Conservation (phyloP, 805 yeast species). For the Hanseniaspora valbyensis region DNA sequence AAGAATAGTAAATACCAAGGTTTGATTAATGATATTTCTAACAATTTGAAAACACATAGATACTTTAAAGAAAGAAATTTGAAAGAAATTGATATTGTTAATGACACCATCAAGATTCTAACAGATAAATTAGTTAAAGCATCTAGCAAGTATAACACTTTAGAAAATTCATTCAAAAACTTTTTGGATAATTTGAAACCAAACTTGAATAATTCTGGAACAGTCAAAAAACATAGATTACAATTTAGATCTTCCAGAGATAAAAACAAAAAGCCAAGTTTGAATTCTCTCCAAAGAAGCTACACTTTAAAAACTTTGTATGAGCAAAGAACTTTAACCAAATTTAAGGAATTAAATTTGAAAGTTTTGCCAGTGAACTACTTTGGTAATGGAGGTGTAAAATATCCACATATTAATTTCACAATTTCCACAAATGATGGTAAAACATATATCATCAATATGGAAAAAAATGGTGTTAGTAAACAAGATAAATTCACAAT, state of each 20-base stretch:
- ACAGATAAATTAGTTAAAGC: slow-evolving; percentile 37
- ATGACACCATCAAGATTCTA: slow-evolving; percentile 36
- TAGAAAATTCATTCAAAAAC: slow-evolving; percentile 40
- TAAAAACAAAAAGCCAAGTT: slow-evolving; percentile 66
- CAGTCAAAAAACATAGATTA: slow-evolving; percentile 57
- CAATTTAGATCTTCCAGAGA: slow-evolving; percentile 56
- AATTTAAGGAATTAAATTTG: slow-evolving; percentile 43
- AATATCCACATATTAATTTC: slow-evolving; percentile 57
- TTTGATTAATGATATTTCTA: slow-evolving; percentile 69
- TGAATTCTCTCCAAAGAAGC: slow-evolving; percentile 33
- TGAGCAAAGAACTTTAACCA: slow-evolving; percentile 59
- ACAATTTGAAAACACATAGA: slow-evolving; percentile 55
- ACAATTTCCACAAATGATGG: slow-evolving; percentile 67
- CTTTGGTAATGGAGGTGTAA: slow-evolving; percentile 35
- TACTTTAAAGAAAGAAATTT: slow-evolving; percentile 39
- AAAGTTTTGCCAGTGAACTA: slow-evolving; percentile 31
- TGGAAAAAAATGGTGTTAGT: slow-evolving; percentile 31
- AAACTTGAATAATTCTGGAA: slow-evolving; percentile 21
- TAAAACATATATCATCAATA: slow-evolving; percentile 52
- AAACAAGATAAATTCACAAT: slow-evolving; percentile 43
- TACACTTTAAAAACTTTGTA: slow-evolving; percentile 63
- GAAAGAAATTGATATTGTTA: slow-evolving; percentile 37
- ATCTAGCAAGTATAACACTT: slow-evolving; percentile 32
- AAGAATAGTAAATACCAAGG: slow-evolving; percentile 67
- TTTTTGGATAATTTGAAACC: slow-evolving; percentile 42